Percentiles rank a stretch among this genome's conserved stretches.
Evolutionary conservation across 1,139 yeast genomes (phyloP).

Genomic region (Pichia norvegensis): DNA sequence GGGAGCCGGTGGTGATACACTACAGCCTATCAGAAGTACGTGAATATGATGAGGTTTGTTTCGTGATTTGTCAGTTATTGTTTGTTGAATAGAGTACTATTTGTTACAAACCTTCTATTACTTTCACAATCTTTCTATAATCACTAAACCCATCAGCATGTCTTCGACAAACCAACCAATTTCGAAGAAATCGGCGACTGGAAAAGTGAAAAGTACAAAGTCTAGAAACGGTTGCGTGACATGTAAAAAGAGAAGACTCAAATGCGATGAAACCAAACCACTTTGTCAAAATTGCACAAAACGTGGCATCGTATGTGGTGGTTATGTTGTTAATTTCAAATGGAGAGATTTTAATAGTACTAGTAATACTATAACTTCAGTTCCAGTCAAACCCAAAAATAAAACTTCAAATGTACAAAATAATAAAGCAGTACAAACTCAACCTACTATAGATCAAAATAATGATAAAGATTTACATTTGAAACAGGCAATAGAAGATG

Average conservation of each 20-base stretch:
- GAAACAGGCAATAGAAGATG: constrained; percentile 42
- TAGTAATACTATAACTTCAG: constrained; percentile 1
- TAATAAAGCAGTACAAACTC: neutral
- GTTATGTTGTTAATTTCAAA: constrained; percentile 55
- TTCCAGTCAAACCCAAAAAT: neutral
- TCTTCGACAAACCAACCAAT: neutral
- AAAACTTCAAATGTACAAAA: neutral
- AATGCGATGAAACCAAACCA: constrained; percentile 54
- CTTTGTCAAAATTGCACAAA: constrained; percentile 39
- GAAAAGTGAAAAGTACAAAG: constrained; percentile 27
- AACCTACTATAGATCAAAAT: neutral
- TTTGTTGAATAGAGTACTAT: too few species aligned
- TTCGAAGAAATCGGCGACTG: neutral
- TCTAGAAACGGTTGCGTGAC: constrained; percentile 46
- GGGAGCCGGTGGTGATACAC: too few species aligned
- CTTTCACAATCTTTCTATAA: too few species aligned
- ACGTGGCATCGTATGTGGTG: constrained; percentile 47
- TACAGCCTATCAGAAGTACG: too few species aligned
- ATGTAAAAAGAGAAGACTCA: constrained; percentile 48
- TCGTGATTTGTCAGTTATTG: too few species aligned
- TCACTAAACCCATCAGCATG: neutral
- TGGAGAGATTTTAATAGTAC: constrained; percentile 49
- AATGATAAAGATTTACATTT: constrained; percentile 16
- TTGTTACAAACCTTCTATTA: too few species aligned
- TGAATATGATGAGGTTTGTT: too few species aligned